Conservation (phyloP, 441 rosid genomes). For the Isatis lusitanica region DNA sequence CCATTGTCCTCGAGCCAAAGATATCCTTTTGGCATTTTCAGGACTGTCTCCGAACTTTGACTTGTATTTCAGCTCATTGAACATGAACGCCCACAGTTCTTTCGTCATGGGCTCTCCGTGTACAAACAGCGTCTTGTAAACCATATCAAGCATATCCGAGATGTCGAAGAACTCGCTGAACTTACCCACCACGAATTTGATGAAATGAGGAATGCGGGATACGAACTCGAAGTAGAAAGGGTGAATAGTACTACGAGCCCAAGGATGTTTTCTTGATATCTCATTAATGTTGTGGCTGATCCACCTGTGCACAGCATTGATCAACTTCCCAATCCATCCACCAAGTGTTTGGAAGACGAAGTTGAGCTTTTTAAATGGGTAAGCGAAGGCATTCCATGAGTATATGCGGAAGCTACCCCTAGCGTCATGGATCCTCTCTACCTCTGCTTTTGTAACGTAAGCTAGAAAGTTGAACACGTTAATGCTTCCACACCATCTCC, state of each 20-base stretch:
- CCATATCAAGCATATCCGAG: constrained; percentile 36
- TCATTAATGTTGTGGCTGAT: constrained; percentile 28
- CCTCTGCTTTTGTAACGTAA: constrained; percentile 35
- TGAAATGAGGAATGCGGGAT: not conserved
- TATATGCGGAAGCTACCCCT: constrained; percentile 3
- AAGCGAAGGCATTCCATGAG: not conserved
- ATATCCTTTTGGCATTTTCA: constrained; percentile 45
- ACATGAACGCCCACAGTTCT: constrained; percentile 51
- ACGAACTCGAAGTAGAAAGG: constrained; percentile 24
- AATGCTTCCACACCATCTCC: constrained; percentile 51
- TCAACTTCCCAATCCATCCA: not conserved
- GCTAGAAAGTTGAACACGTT: constrained; percentile 39
- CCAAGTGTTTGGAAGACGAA: not conserved
- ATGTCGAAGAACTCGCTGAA: constrained; percentile 35
- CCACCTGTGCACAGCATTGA: not conserved
- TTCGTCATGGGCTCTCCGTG: constrained; percentile 42
- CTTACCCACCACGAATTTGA: not conserved
- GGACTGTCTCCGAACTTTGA: constrained; percentile 44
- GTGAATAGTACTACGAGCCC: constrained; percentile 8
- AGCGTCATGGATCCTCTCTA: constrained; percentile 33
- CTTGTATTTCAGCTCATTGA: constrained; percentile 40
- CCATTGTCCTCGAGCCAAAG: constrained; percentile 54
- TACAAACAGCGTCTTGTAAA: constrained; percentile 25
- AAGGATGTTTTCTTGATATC: not conserved
- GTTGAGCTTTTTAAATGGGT: not conserved